phyloP scores from a whole-genome alignment of 2,329 filamentous ascomycete genomes.

The Parascedosporium putredinis region DNA sequence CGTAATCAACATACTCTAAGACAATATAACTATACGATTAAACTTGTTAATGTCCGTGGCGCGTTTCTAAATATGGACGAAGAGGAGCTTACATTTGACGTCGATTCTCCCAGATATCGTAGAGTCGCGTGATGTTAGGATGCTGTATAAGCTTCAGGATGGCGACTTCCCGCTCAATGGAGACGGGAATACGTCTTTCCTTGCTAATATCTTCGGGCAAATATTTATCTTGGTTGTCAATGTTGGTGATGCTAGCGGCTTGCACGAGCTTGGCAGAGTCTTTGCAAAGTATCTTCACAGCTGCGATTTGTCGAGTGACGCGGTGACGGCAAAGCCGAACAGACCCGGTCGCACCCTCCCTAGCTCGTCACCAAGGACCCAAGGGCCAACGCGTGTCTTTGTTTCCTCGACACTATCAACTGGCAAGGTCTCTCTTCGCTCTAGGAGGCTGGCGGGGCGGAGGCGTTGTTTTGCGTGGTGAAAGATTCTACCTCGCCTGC shows the following conservation, averaged over 20 bases:
- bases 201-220: conserved; percentile 45
- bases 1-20: conserved; percentile 74
- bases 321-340: conserved; percentile 78
- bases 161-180: conserved; percentile 88
- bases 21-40: conserved; percentile 97
- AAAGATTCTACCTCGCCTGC: neutral
- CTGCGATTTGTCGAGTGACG: conserved; percentile 68
- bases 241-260: conserved; percentile 72
- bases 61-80: too few relatives aligned
- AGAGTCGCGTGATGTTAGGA: conserved; percentile 84
- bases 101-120: conserved; percentile 96
- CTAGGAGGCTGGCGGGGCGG: neutral
- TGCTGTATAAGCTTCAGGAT: conserved; percentile 96
- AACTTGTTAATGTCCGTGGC: too few relatives aligned
- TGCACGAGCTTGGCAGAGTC: conserved; percentile 68
- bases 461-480: neutral
- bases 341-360: conserved; percentile 84
- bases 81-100: conserved; percentile 83
- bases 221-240: conserved; percentile 62
- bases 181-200: conserved; percentile 66
- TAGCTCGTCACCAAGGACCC: conserved; percentile 81
- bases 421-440: neutral
- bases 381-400: conserved; percentile 80
- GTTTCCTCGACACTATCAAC: conserved; percentile 26
- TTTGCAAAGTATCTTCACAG: conserved; percentile 92